Evolutionary conservation across 2,329 filamentous ascomycete species (phyloP), one percentile per base, ranked within the genome.

Genomic region (Aureobasidium musti): DNA sequence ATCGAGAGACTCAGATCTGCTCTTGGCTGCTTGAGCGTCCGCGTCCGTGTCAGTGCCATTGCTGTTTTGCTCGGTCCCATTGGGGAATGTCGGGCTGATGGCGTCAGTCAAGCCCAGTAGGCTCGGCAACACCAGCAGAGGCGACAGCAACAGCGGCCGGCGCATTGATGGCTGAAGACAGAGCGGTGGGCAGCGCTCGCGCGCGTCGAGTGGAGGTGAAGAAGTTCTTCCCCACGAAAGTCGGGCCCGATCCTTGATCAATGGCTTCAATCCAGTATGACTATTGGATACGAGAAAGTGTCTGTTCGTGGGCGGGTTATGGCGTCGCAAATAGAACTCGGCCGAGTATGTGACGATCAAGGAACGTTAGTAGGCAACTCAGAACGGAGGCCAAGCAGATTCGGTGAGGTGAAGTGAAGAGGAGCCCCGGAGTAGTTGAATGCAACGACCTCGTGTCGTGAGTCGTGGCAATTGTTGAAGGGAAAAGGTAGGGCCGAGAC

Each of bases 401-500:
- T 43, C n/a, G 39, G 39, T 43, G 39, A 21, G 39, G 6, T n/a
- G 35, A 39, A 17, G 35, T 17, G 35, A 14, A 39, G 35, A 39
- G 35, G 13, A 39, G 26, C 17, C 26, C 6, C 17, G 13, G 26
- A 21, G 30, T 53, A 23, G 26, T 43, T 26, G 41, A 23, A 43
- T 35, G n/a, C 28, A 21, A 26, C 41, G 41, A 60, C 1, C 19
- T 33, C 41, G 28, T 35, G 30, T 26, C 19, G 28, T 28, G 14
- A 50, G 33, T 19, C 45, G 43, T 49, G 45, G 43, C 19, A 17
- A n/a, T 33, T 35, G 19, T 49, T n/a, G 45, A 50, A 26, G 33
- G 39, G 43, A 39, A 49, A 63, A n/a, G n/a, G 33, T 50, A 49
- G 21, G 59, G 59, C 43, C 43, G 43, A 63, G 59, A 63, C 21